Evolutionary conservation across 75 land plant species (phyloP).

Genomic region (Picea sitchensis): DNA sequence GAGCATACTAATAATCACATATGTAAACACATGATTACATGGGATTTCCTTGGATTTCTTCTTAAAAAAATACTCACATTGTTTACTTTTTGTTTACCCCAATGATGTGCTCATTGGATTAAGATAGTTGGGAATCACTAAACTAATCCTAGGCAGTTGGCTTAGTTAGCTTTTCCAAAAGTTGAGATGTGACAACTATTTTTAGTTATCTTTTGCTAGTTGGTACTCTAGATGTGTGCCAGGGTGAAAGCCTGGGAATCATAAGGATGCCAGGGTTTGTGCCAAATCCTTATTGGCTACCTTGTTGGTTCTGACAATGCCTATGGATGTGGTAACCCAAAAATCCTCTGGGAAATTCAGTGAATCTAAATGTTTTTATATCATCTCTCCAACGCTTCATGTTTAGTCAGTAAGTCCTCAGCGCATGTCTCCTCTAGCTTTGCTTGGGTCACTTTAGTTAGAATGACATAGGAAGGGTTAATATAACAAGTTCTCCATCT

Average conservation of each 20-base stretch:
- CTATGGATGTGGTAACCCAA: not conserved
- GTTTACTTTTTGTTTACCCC: not conserved
- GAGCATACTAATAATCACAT: constrained; percentile 2
- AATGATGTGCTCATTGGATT: not conserved
- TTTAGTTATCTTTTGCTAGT: not conserved
- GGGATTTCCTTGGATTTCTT: constrained; percentile 4
- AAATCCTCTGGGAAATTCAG: not conserved
- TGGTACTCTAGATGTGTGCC: constrained; percentile 1
- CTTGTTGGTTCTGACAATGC: not conserved
- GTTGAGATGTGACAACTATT: not conserved
- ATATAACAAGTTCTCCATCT: not conserved
- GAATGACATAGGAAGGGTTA: not conserved
- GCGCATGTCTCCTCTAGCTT: not conserved
- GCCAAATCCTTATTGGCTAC: not conserved
- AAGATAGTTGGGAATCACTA: not conserved
- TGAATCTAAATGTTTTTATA: not conserved
- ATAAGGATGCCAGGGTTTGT: constrained; percentile 4
- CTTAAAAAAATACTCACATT: not conserved
- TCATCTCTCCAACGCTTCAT: not conserved
- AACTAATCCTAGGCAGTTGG: not conserved
- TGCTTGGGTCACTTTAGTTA: not conserved
- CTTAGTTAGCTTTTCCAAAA: constrained; percentile 1
- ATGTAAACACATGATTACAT: not conserved
- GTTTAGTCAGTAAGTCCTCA: not conserved
- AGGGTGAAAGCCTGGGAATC: not conserved